phyloP scores from a whole-genome alignment of 352 stramenopile genomes.

The Plasmopara muralis region DNA sequence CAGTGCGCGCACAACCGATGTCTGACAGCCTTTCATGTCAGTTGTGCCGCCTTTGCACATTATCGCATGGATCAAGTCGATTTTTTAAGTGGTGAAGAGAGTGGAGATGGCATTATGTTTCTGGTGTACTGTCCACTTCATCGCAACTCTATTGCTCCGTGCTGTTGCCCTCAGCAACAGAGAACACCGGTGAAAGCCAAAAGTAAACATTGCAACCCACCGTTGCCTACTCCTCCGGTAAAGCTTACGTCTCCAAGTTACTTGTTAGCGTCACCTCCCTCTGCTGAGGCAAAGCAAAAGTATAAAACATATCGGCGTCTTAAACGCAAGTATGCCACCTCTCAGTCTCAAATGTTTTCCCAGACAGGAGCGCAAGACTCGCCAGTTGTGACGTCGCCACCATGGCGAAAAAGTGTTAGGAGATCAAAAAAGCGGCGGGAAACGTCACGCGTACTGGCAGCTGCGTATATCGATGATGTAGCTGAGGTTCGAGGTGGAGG shows the following conservation, averaged over 20 bases:
- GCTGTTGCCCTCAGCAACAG: slow-evolving; percentile 6
- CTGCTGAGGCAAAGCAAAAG: slow-evolving; percentile 43
- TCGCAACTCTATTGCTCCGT: slow-evolving; percentile 27
- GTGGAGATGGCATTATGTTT: slow-evolving; percentile 46
- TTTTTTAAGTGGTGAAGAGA: slow-evolving; percentile 14
- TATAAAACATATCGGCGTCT: slow-evolving; percentile 59
- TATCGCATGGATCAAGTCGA: slow-evolving; percentile 57
- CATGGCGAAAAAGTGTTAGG: slow-evolving; percentile 51
- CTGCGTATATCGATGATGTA: slow-evolving; percentile 64
- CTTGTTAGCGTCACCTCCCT: slow-evolving; percentile 41
- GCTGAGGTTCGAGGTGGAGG: slow-evolving; percentile 49
- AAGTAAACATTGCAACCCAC: slow-evolving; percentile 4
- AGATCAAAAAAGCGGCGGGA: slow-evolving; percentile 44
- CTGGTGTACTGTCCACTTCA: slow-evolving; percentile 63
- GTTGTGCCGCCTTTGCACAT: slow-evolving; percentile 51
- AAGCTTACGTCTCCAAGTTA: slow-evolving; percentile 37
- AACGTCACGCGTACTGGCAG: slow-evolving; percentile 24
- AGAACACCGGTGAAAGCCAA: slow-evolving; percentile 4
- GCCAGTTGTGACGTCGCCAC: slow-evolving; percentile 29
- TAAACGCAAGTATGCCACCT: slow-evolving; percentile 65
- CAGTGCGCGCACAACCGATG: slow-evolving; percentile 75
- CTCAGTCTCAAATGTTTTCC: slow-evolving; percentile 27
- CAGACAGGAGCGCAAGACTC: slow-evolving; percentile 7
- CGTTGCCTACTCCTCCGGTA: not conserved
- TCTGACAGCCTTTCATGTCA: slow-evolving; percentile 73